phyloP scores from a whole-genome alignment of 2,329 filamentous ascomycete species.

The Neonectria punicea region DNA sequence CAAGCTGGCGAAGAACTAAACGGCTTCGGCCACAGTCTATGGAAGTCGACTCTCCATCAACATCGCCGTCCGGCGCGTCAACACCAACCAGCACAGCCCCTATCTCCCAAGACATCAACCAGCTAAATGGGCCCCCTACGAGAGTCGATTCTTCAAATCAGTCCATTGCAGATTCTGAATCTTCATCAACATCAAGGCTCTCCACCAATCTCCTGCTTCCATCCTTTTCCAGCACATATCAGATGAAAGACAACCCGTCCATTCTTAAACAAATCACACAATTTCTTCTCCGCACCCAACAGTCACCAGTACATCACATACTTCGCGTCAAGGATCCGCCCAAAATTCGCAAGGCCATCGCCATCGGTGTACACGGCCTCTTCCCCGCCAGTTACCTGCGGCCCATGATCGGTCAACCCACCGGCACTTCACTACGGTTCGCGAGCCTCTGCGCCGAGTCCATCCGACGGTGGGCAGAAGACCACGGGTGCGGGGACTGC shows the following conservation, averaged over 20 bases:
- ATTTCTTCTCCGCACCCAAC: slow-evolving; percentile 65
- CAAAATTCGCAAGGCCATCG: slow-evolving; percentile 84
- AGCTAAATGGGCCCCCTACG: slow-evolving; percentile 1
- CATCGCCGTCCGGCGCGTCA: slow-evolving; percentile 41
- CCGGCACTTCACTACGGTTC: slow-evolving; percentile 93
- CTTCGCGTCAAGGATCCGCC: slow-evolving; percentile 75
- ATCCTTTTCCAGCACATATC: slow-evolving; percentile 75
- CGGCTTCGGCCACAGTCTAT: slow-evolving; percentile 58
- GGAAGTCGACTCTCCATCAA: slow-evolving; percentile 55
- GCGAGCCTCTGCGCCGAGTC: slow-evolving; percentile 86
- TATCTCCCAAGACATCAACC: slow-evolving; percentile 31
- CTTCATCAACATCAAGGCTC: slow-evolving; percentile 54
- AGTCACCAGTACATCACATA: slow-evolving; percentile 74
- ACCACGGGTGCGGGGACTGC: slow-evolving; percentile 75
- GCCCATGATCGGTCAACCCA: slow-evolving; percentile 93
- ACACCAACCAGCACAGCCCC: slow-evolving; percentile 33
- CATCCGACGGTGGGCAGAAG: slow-evolving; percentile 84
- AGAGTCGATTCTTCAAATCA: slow-evolving; percentile 42
- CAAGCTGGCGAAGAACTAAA: slow-evolving; percentile 57
- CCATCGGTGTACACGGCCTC: slow-evolving; percentile 93
- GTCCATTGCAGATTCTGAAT: slow-evolving; percentile 55
- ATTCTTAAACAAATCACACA: slow-evolving; percentile 74
- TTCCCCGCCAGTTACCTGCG: slow-evolving; percentile 89
- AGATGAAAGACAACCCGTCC: slow-evolving; percentile 72
- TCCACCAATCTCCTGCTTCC: slow-evolving; percentile 75